A percentile compares a stretch with the other conserved stretches of the same genome.
Conservation (phyloP, 345 rosid genomes). For the Camelina neglecta region DNA sequence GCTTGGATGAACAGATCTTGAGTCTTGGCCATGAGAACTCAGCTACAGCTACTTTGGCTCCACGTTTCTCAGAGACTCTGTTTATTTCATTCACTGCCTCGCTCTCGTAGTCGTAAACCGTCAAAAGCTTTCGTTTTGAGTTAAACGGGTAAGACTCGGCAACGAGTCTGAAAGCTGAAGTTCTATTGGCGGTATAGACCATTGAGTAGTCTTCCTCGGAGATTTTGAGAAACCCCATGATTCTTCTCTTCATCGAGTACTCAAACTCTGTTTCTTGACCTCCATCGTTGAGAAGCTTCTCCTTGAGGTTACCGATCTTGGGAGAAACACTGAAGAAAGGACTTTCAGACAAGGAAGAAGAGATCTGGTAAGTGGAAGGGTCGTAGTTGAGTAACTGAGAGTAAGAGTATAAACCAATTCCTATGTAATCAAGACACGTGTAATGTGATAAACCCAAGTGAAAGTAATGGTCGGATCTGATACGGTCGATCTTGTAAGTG, state of each 20-base stretch:
- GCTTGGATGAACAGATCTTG: constrained; percentile 65
- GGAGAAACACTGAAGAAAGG: constrained; percentile 86
- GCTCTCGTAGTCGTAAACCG: constrained; percentile 89
- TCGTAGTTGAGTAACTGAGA: constrained; percentile 66
- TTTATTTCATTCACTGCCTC: constrained; percentile 81
- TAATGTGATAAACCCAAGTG: constrained; percentile 67
- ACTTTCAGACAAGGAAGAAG: constrained; percentile 56
- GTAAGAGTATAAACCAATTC: constrained; percentile 83
- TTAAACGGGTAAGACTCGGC: constrained; percentile 88
- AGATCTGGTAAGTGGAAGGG: constrained; percentile 45
- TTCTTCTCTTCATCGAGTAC: constrained; percentile 69
- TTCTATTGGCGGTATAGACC: constrained; percentile 90
- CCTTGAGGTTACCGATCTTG: constrained; percentile 77
- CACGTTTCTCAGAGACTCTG: constrained; percentile 68
- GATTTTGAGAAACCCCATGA: constrained; percentile 74
- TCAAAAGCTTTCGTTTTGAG: constrained; percentile 62
- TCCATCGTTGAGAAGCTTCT: constrained; percentile 80
- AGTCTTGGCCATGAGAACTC: constrained; percentile 94
- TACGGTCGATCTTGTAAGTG: constrained; percentile 60
- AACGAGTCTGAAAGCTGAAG: constrained; percentile 90
- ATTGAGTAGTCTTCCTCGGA: constrained; percentile 77
- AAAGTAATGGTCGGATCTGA: constrained; percentile 66
- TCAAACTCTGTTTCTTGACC: constrained; percentile 72
- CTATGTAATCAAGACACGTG: constrained; percentile 93
- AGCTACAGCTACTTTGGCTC: constrained; percentile 73